Conservation (phyloP, 2,329 filamentous ascomycete species). For the Aureobasidium sp. region DNA sequence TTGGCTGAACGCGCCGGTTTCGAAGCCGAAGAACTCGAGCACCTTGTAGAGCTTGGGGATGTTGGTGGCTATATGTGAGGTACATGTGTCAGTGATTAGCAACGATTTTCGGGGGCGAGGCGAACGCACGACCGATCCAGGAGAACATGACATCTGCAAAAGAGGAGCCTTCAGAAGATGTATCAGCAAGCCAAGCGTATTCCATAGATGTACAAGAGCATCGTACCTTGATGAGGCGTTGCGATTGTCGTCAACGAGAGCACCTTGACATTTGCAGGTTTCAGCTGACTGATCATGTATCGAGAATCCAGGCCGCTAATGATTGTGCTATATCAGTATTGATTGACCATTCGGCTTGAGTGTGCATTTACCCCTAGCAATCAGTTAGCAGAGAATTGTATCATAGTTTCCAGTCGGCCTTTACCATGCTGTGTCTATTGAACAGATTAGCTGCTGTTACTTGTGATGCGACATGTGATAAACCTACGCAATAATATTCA, state of each 20-base stretch:
- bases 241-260: slow-evolving; percentile 60
- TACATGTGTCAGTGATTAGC: background rate
- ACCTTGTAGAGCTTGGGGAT: slow-evolving; percentile 50
- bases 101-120: too few species aligned
- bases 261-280: slow-evolving; percentile 64
- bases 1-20: slow-evolving; percentile 56
- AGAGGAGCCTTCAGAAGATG: slow-evolving; percentile 39
- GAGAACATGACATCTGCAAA: slow-evolving; percentile 57
- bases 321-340: background rate
- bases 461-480: background rate
- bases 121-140: slow-evolving; percentile 44
- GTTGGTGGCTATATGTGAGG: slow-evolving; percentile 31
- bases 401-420: background rate
- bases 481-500: slow-evolving; percentile 60
- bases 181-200: slow-evolving; percentile 9
- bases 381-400: background rate
- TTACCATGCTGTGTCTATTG: slow-evolving; percentile 49
- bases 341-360: background rate
- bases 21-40: slow-evolving; percentile 48
- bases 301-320: slow-evolving; percentile 54
- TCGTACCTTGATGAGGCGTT: slow-evolving; percentile 50
- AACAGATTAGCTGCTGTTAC: background rate
- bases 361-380: slow-evolving; percentile 30
- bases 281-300: slow-evolving; percentile 56
- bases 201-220: background rate